Percentiles rank a stretch among this genome's conserved stretches.
Conservation (phyloP, 2,329 filamentous ascomycete species). For the Exserohilum turcica region DNA sequence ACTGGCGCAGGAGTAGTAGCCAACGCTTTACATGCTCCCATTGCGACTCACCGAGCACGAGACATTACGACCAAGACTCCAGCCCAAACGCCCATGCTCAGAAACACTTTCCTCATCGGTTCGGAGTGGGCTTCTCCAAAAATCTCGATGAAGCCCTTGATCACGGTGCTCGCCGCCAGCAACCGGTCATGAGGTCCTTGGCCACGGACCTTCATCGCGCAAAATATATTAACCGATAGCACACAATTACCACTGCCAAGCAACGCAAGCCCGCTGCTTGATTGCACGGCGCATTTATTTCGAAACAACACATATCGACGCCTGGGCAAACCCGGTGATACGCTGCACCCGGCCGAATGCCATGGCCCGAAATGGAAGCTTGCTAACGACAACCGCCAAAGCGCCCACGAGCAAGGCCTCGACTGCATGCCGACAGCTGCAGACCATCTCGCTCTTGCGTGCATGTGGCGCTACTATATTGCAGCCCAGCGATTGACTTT, state of each 20-base stretch:
- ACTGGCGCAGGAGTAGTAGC: neutral
- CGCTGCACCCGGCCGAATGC: neutral
- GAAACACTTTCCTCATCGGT: neutral
- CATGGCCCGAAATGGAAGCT: neutral
- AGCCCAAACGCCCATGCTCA: neutral
- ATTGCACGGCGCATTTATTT: constrained; percentile 18
- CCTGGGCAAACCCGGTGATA: neutral
- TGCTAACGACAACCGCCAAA: constrained; percentile 1
- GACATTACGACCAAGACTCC: too few relatives aligned
- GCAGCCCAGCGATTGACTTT: constrained; percentile 7
- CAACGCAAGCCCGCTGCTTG: constrained; percentile 7
- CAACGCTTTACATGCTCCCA: too few relatives aligned
- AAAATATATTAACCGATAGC: constrained; percentile 22
- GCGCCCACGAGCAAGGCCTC: constrained; percentile 5
- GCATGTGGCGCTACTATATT: constrained; percentile 19
- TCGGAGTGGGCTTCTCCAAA: neutral
- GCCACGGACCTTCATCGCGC: constrained; percentile 16
- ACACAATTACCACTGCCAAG: constrained; percentile 16
- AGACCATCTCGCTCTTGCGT: constrained; percentile 6
- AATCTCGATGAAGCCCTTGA: neutral
- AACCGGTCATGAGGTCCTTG: constrained; percentile 14
- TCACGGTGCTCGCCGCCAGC: constrained; percentile 6
- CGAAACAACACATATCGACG: constrained; percentile 17
- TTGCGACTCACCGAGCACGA: too few relatives aligned
- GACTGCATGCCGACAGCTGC: constrained; percentile 14